Evolutionary conservation across 306 rosid genomes (phyloP).

Genomic region (Dalbergia cultrata): DNA sequence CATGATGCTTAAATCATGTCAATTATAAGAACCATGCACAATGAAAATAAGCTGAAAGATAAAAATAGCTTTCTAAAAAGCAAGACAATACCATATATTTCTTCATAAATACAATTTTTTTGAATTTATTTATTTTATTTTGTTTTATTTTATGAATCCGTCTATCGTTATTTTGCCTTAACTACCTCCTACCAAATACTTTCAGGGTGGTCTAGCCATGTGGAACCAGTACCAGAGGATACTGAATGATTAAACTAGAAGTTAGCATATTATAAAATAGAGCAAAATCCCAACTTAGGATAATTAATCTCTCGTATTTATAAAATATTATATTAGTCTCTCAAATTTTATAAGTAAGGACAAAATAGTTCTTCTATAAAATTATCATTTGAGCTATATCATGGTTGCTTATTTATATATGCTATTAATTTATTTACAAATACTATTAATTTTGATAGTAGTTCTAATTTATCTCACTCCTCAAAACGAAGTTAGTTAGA

Average conservation of each 20-base stretch:
- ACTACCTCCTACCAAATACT: background rate
- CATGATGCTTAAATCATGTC: background rate
- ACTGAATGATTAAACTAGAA: background rate
- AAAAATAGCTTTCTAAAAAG: background rate
- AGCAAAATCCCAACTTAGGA: too few relatives aligned
- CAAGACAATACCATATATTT: background rate
- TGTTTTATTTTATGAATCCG: background rate
- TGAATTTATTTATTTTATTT: too few relatives aligned
- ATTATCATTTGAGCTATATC: too few relatives aligned
- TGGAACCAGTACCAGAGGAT: background rate
- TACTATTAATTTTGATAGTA: too few relatives aligned
- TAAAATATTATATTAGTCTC: too few relatives aligned
- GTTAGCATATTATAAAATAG: background rate
- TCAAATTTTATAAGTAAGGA: too few relatives aligned
- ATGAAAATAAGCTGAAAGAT: background rate
- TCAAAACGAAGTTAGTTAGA: too few relatives aligned
- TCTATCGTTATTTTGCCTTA: constrained; percentile 6
- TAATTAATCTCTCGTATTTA: too few relatives aligned
- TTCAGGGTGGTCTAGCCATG: background rate
- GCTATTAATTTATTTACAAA: too few relatives aligned
- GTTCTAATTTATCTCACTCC: too few relatives aligned
- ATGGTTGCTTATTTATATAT: too few relatives aligned
- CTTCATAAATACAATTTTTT: background rate
- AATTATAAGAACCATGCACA: background rate
- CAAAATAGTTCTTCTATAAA: too few relatives aligned